Evolutionary conservation across 2,329 filamentous ascomycete genomes (phyloP).

Genomic region (Verticillium klebahnii): DNA sequence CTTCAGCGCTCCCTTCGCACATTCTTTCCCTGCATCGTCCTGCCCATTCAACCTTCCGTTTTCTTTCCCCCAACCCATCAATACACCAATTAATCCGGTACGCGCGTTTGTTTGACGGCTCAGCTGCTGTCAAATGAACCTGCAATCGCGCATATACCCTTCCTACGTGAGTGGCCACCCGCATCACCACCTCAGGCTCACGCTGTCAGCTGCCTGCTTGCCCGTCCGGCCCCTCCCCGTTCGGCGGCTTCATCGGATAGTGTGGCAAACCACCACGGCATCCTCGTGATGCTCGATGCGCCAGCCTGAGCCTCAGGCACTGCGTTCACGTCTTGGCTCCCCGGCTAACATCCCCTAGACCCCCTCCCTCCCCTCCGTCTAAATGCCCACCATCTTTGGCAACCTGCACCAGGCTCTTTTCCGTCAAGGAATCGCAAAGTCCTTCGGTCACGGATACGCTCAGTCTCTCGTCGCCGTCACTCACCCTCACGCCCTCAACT

Average conservation of each 20-base stretch:
- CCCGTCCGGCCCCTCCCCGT: background rate
- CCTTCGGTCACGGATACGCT: conserved; percentile 95
- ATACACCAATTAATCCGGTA: conserved; percentile 14
- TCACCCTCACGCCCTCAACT: conserved; percentile 72
- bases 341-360: conserved; percentile 30
- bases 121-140: conserved; percentile 94
- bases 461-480: conserved; percentile 95
- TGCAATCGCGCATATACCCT: conserved; percentile 65
- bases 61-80: conserved; percentile 17
- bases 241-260: conserved; percentile 2
- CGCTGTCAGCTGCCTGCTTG: background rate
- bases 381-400: conserved; percentile 80
- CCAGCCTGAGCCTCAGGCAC: background rate
- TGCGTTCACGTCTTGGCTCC: conserved; percentile 2
- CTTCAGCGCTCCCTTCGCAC: conserved; percentile 3
- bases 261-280: conserved; percentile 5
- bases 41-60: conserved; percentile 13
- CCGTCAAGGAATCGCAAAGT: conserved; percentile 96
- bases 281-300: background rate
- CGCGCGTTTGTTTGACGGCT: conserved; percentile 93
- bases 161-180: conserved; percentile 52
- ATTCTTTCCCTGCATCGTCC: conserved; percentile 5
- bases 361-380: conserved; percentile 62
- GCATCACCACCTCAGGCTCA: background rate
- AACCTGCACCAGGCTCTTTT: conserved; percentile 75